A percentile compares a stretch with the other conserved stretches of the same genome.
phyloP scores from a whole-genome alignment of 495 filamentous ascomycete genomes.

The Xylaria scruposa region DNA sequence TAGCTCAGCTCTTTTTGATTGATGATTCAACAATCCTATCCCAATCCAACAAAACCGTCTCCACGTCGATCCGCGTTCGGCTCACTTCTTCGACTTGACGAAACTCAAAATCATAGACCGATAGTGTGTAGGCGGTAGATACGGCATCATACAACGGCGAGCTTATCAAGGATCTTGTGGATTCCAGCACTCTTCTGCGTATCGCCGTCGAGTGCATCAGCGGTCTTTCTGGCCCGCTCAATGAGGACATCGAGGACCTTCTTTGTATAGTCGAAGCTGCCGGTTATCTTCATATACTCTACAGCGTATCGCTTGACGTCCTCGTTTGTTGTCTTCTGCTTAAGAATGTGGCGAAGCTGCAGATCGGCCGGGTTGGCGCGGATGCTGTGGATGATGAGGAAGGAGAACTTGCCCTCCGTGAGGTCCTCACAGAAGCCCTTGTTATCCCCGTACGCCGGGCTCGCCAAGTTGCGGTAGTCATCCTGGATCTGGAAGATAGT shows the following conservation, averaged over 20 bases:
- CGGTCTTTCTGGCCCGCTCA: slow-evolving; percentile 67
- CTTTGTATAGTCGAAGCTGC: slow-evolving; percentile 86
- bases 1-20: background rate
- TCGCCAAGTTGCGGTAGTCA: slow-evolving; percentile 90
- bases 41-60: background rate
- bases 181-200: slow-evolving; percentile 52
- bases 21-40: background rate
- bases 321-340: slow-evolving; percentile 84
- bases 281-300: slow-evolving; percentile 87
- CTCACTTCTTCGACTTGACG: background rate
- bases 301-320: slow-evolving; percentile 93
- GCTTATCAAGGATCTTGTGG: slow-evolving; percentile 58
- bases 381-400: slow-evolving; percentile 95
- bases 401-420: slow-evolving; percentile 98
- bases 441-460: slow-evolving; percentile 75
- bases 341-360: slow-evolving; percentile 88
- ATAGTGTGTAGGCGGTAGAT: background rate
- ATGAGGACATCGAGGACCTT: slow-evolving; percentile 71
- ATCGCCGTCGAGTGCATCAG: slow-evolving; percentile 70
- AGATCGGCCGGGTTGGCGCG: slow-evolving; percentile 78
- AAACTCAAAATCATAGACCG: background rate
- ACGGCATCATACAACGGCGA: slow-evolving; percentile 43
- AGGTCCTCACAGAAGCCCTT: slow-evolving; percentile 97
- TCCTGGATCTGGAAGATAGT: slow-evolving; percentile 96
- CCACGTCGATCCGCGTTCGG: background rate